Conservation (phyloP, 2,329 filamentous ascomycete species). For the Aspergillus tamarii region DNA sequence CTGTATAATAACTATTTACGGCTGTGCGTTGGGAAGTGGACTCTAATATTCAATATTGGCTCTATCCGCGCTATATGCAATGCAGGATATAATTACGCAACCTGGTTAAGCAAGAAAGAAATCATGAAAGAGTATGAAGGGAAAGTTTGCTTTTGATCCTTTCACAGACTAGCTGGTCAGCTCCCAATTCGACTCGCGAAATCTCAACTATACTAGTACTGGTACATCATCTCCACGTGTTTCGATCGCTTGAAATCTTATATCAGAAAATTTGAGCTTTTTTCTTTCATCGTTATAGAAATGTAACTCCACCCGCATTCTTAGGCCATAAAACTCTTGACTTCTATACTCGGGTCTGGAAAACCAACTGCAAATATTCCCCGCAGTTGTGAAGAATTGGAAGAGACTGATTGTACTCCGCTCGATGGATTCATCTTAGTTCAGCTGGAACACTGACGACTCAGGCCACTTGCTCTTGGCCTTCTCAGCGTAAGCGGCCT, state of each 20-base stretch:
- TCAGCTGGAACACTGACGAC: conserved; percentile 40
- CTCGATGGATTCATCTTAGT: conserved; percentile 17
- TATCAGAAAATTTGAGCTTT: not conserved
- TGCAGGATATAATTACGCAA: not conserved
- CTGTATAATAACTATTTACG: not conserved
- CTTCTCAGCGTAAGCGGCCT: conserved; percentile 53
- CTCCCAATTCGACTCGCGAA: not conserved
- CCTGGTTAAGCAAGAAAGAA: not conserved
- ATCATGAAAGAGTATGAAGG: not conserved
- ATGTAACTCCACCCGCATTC: not conserved
- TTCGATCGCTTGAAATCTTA: not conserved
- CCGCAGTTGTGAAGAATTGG: not conserved
- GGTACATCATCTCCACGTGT: not conserved
- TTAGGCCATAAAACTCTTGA: not conserved
- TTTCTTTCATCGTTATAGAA: not conserved
- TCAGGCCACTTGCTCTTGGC: conserved; percentile 46
- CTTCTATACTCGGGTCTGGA: conserved; percentile 1
- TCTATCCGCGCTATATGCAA: not conserved
- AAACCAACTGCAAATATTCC: conserved; percentile 1
- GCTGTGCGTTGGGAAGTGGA: not conserved
- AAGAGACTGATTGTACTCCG: not conserved
- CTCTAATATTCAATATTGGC: not conserved
- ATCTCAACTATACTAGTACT: conserved; percentile 5
- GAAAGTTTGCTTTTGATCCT: not conserved
- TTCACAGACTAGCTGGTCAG: not conserved